A percentile compares a stretch with the other conserved stretches of the same genome.
phyloP scores from a whole-genome alignment of 2,329 filamentous ascomycete genomes.

The Daldinia sp. region DNA sequence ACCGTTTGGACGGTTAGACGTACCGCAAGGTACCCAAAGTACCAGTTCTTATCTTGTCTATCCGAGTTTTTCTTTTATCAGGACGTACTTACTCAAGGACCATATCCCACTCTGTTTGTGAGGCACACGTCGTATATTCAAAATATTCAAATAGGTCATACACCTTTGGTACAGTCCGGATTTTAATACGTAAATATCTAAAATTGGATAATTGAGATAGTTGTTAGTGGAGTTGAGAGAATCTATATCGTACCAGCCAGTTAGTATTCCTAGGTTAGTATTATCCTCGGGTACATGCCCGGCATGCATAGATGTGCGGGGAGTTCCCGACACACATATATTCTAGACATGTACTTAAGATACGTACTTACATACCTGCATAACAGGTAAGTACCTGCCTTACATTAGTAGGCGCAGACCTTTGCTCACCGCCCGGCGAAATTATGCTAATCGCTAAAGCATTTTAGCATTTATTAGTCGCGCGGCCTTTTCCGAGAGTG shows the following conservation, averaged over 20 bases:
- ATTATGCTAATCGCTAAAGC: neutral
- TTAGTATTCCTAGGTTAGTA: neutral
- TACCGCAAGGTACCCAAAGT: too few relatives aligned
- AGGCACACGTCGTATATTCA: too few relatives aligned
- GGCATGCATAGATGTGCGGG: neutral
- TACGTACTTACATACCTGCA: neutral
- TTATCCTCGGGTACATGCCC: neutral
- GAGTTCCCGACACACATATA: neutral
- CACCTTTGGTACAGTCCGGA: neutral
- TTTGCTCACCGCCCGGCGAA: neutral
- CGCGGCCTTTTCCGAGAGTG: neutral
- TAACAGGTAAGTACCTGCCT: neutral
- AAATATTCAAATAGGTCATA: too few relatives aligned
- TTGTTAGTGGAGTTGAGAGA: neutral
- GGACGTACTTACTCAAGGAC: neutral
- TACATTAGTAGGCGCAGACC: neutral
- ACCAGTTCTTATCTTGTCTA: too few relatives aligned
- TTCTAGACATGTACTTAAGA: too few relatives aligned
- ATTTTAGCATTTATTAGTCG: neutral
- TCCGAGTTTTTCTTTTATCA: neutral
- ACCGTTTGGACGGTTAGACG: too few relatives aligned
- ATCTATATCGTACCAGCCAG: neutral
- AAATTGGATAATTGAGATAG: neutral
- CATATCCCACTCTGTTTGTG: neutral
- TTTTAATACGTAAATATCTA: neutral